Evolutionary conservation across 345 rosid genomes (phyloP).

Genomic region (Physaria fendleri): DNA sequence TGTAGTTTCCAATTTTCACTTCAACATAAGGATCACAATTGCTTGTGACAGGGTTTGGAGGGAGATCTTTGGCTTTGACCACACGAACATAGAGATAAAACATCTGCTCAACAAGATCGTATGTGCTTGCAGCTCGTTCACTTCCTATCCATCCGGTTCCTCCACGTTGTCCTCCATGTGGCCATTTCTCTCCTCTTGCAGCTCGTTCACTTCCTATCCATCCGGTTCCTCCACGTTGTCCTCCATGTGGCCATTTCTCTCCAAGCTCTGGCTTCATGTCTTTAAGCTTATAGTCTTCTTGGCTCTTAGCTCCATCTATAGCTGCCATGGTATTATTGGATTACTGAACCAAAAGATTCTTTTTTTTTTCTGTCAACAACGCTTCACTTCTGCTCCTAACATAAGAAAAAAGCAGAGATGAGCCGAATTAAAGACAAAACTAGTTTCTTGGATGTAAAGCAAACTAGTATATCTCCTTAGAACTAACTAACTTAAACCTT

Average conservation of each 20-base stretch:
- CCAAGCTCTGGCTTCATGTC: constrained; percentile 90
- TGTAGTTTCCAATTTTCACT: constrained; percentile 82
- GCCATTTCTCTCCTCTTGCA: constrained; percentile 98
- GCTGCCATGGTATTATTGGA: constrained; percentile 44
- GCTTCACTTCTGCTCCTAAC: neutral
- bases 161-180: constrained; percentile 77
- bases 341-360: neutral
- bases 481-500: neutral
- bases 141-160: constrained; percentile 83
- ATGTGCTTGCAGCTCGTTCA: constrained; percentile 78
- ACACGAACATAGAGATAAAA: constrained; percentile 75
- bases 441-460: constrained; percentile 11
- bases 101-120: constrained; percentile 89
- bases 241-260: constrained; percentile 95
- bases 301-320: constrained; percentile 35
- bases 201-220: constrained; percentile 79
- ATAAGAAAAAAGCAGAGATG: neutral
- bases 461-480: neutral
- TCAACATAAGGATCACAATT: constrained; percentile 77
- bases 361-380: neutral
- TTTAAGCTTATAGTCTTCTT: constrained; percentile 82
- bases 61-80: constrained; percentile 82
- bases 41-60: constrained; percentile 55
- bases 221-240: constrained; percentile 69
- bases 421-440: neutral